Evolutionary conservation across 768 basidiomycete species (phyloP).

Genomic region (Leccinellum luteum): DNA sequence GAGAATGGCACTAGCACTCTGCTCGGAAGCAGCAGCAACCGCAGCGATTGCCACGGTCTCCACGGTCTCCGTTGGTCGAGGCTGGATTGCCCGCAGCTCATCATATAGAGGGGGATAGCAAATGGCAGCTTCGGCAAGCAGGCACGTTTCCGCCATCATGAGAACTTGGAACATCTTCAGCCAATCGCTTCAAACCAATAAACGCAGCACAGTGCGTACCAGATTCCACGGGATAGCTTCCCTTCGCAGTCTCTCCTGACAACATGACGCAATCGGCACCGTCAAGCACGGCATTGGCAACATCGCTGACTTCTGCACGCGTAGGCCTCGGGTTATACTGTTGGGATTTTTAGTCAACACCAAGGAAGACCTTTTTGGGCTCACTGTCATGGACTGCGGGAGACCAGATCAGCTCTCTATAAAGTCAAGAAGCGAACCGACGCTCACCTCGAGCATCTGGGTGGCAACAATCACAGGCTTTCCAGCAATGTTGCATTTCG

Average conservation of each 20-base stretch:
- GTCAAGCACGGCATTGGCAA: constrained; percentile 98
- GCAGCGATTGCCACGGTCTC: constrained; percentile 97
- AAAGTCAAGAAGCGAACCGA: background rate
- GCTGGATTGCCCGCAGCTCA: constrained; percentile 74
- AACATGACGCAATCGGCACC: constrained; percentile 99
- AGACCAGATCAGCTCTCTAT: constrained; percentile 9
- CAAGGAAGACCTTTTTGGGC: constrained; percentile 7
- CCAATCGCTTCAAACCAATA: background rate
- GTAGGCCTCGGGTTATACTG: constrained; percentile 98
- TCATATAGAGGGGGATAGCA: constrained; percentile 95
- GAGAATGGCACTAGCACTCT: constrained; percentile 91
- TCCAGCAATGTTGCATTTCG: constrained; percentile 96
- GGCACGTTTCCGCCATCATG: constrained; percentile 99
- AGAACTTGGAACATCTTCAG: constrained; percentile 53
- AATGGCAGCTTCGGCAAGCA: constrained; percentile 93
- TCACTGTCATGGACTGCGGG: constrained; percentile 89
- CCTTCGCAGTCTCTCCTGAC: constrained; percentile 99
- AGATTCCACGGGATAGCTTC: constrained; percentile 92
- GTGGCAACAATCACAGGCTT: constrained; percentile 99
- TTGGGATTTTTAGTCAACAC: constrained; percentile 9
- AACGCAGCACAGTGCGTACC: constrained; percentile 46
- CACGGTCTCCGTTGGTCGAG: constrained; percentile 87
- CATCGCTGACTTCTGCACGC: constrained; percentile 98
- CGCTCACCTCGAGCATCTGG: constrained; percentile 92
- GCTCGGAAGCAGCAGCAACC: constrained; percentile 93